Base-by-base conservation (phyloP, 257 asterid genomes). In the Fraxinus quadrangulata region DNA sequence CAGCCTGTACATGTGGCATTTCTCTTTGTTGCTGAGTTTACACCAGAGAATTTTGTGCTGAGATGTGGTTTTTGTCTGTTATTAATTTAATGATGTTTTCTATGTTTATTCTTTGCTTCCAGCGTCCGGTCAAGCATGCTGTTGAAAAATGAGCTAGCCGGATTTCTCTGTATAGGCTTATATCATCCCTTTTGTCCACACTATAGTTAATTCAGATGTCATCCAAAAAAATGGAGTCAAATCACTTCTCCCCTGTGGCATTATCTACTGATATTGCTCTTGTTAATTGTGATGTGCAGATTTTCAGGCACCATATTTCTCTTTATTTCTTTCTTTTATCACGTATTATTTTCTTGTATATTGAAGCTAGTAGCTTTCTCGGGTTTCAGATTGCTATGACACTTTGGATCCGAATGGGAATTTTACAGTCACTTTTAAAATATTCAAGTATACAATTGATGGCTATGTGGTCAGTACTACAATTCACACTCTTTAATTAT, bases 321-420 rank as follows among this genome's bases (percentile, higher is more conserved):
- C 69, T 77, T 51, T 16, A 51, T 10, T 45, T 42, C 30, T 23
- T 21, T 23, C 68, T 21, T 30, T 33, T 47, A 30, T 70, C 72
- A 28, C 73, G 19, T 28, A 51, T 39, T 47, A 71, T 45, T 17
- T 36, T 72, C 71, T 78, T 73, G 71, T 34, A 54, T 19, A n/a
- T 23, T 49, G 65, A n/a, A 30, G 65, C 28, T 54, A 54, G 65
- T 54, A 19, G 24, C 26, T 68, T 77, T 79, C 37, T 63, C 45
- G 78, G 63, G 77, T 59, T 34, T 80, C 89, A 91, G 93, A 88
- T 78, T 85, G 90, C 31, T 91, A 89, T 74, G 94, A 89, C 79
- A 90, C 94, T 72, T 70, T 91, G 86, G 97, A 91, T 85, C 93
- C 93, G 31, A 84, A 69, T 77, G 94, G 93, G 71, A 91, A 88